Conservation (phyloP, 2,329 filamentous ascomycete species). For the Magnaporthiopsis incrustans region DNA sequence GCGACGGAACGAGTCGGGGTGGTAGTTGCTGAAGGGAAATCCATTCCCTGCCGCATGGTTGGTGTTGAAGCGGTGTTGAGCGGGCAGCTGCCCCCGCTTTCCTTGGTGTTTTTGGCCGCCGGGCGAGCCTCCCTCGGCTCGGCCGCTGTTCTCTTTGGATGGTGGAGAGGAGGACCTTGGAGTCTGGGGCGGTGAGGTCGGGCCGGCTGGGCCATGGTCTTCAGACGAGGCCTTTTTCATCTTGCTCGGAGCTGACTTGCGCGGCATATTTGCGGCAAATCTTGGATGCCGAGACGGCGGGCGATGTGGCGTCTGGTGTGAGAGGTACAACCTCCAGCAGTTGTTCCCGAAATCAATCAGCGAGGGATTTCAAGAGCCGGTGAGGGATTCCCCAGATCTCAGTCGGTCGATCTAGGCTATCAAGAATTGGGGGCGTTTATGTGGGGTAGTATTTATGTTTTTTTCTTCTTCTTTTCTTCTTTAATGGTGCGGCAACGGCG, state of each 20-base stretch:
- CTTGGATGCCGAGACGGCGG: background rate
- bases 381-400: constrained; percentile 4
- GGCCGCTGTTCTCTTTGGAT: constrained; percentile 20
- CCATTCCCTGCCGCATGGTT: background rate
- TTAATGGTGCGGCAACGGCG: background rate
- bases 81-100: constrained; percentile 10
- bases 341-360: constrained; percentile 2
- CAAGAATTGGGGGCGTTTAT: background rate
- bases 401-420: constrained; percentile 7
- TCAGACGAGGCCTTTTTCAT: constrained; percentile 13
- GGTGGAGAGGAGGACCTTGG: constrained; percentile 27
- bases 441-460: constrained; percentile 5
- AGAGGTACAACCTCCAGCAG: background rate
- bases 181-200: constrained; percentile 34
- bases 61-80: constrained; percentile 16
- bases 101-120: constrained; percentile 1
- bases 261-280: constrained; percentile 20
- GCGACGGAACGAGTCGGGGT: constrained; percentile 18
- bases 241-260: constrained; percentile 27
- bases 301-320: background rate
- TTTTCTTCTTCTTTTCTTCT: background rate
- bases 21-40: constrained; percentile 14
- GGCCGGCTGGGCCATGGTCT: constrained; percentile 20
- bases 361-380: background rate
- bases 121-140: constrained; percentile 6